phyloP scores from a whole-genome alignment of 352 stramenopile species.

The Globisporangium echinulatum region DNA sequence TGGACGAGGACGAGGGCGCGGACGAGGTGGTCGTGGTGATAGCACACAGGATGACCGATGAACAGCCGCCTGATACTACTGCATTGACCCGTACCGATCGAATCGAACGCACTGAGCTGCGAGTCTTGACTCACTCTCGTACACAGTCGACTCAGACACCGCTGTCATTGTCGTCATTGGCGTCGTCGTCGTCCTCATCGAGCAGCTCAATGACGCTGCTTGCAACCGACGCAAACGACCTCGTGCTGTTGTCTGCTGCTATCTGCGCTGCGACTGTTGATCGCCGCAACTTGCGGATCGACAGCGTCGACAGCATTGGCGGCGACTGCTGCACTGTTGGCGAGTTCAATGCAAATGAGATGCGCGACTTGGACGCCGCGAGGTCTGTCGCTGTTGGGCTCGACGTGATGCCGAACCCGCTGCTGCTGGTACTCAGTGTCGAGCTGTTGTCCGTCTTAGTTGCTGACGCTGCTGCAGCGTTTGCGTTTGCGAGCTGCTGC shows the following conservation, averaged over 20 bases:
- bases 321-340: no score
- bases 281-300: not conserved
- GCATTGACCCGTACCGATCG: not conserved
- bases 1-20: not conserved
- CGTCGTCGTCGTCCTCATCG: constrained; percentile 17
- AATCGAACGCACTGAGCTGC: not conserved
- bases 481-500: constrained; percentile 13
- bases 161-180: constrained; percentile 2
- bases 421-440: not conserved
- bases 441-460: not conserved
- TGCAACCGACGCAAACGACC: not conserved
- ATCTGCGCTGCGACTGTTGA: not conserved
- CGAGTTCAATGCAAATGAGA: no score
- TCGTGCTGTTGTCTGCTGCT: not conserved
- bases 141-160: not conserved
- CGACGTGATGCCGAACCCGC: not conserved
- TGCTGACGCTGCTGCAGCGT: not conserved
- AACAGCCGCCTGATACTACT: no score
- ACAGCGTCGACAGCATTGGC: no score
- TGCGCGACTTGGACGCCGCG: no score
- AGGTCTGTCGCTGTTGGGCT: no score
- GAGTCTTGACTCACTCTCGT: not conserved
- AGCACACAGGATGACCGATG: not conserved
- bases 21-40: not conserved
- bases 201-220: constrained; percentile 10